A percentile compares a stretch with the other conserved stretches of the same genome.
phyloP scores from a whole-genome alignment of 139 green algal species.

The Pleodorina starrii region DNA sequence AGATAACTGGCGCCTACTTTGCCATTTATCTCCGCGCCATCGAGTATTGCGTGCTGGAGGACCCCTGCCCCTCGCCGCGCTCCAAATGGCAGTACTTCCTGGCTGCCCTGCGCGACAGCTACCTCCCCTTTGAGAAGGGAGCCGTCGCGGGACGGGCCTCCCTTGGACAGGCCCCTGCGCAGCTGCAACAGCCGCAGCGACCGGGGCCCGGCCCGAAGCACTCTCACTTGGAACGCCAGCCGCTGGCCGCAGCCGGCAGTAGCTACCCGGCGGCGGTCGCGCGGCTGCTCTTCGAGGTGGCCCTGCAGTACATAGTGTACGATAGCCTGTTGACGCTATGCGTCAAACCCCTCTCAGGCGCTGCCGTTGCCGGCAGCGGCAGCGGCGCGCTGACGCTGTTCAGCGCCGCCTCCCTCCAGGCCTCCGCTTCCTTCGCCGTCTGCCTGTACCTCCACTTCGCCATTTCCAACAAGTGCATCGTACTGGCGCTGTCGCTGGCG shows the following conservation, averaged over 20 bases:
- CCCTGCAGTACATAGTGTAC: background rate
- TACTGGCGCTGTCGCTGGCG: background rate
- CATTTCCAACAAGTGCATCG: background rate
- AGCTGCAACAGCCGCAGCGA: background rate
- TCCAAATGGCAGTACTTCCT: background rate
- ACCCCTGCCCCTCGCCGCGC: background rate
- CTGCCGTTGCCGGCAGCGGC: background rate
- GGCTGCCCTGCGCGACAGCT: background rate
- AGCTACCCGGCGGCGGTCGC: background rate
- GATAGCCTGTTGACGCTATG: background rate
- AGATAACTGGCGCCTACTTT: slow-evolving; percentile 15
- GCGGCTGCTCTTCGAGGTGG: background rate
- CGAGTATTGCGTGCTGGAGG: background rate
- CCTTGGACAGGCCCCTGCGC: background rate
- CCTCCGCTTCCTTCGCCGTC: background rate
- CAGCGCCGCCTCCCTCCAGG: background rate
- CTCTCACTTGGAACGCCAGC: background rate
- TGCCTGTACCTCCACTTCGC: slow-evolving; percentile 38
- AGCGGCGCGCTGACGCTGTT: background rate
- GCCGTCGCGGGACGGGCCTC: no score
- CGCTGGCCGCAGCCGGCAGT: background rate
- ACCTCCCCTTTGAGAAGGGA: background rate
- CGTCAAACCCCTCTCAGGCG: background rate
- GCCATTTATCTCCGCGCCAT: background rate
- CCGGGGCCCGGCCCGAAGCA: no score